phyloP scores from a whole-genome alignment of 768 basidiomycete genomes.

The Calvatia gigantea region DNA sequence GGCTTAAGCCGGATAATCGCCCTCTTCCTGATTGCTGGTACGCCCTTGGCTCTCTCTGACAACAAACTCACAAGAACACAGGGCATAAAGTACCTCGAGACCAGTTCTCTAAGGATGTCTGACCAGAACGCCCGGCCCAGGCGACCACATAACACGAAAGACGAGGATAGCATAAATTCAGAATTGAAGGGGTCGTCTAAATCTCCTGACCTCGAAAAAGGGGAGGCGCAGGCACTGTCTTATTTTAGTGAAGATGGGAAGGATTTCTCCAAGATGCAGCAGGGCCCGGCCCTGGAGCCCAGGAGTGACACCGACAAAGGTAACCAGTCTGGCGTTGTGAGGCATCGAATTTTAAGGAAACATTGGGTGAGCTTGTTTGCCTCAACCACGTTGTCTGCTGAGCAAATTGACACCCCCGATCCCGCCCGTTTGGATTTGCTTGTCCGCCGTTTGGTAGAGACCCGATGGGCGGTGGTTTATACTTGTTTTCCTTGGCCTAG shows the following conservation, averaged over 20 bases:
- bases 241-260: conserved; percentile 1
- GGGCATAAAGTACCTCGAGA: neutral
- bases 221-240: neutral
- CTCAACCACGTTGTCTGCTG: too few species aligned
- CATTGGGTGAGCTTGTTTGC: neutral
- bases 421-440: neutral
- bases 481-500: conserved; percentile 2
- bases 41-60: neutral
- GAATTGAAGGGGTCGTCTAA: neutral
- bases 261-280: neutral
- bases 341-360: neutral
- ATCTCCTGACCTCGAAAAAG: conserved; percentile 1
- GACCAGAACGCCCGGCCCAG: neutral
- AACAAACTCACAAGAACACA: neutral
- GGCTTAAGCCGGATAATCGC: neutral
- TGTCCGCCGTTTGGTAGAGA: neutral
- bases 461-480: neutral
- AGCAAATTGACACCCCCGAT: too few species aligned
- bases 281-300: neutral
- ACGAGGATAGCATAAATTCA: neutral
- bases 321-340: neutral
- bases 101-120: neutral
- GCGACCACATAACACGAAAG: neutral
- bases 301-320: neutral
- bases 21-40: neutral